Percentiles rank a stretch among this genome's conserved stretches.
Conservation (phyloP, 2,329 filamentous ascomycete genomes). For the Colletotrichum spinosum region DNA sequence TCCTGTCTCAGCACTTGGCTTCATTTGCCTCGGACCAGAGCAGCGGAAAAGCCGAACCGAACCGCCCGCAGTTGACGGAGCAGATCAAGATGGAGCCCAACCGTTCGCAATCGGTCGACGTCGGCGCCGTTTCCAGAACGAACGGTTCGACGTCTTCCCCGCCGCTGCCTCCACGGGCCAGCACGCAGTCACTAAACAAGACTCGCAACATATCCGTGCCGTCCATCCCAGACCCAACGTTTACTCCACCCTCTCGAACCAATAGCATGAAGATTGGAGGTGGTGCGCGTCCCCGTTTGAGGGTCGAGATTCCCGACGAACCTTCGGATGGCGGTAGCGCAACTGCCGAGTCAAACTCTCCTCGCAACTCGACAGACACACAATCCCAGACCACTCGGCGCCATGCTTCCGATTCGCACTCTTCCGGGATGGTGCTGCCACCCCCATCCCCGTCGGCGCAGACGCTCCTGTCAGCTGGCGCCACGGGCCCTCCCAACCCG, state of each 20-base stretch:
- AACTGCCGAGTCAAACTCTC: conserved; percentile 76
- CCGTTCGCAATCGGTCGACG: conserved; percentile 75
- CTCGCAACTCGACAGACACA: conserved; percentile 69
- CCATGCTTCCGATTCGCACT: conserved; percentile 64
- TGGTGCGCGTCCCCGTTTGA: conserved; percentile 83
- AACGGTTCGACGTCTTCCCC: conserved; percentile 66
- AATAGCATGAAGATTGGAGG: conserved; percentile 77
- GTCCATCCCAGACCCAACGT: conserved; percentile 71
- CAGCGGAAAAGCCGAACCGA: conserved; percentile 50
- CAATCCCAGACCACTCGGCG: conserved; percentile 67
- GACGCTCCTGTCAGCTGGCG: conserved; percentile 88
- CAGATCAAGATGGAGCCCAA: conserved; percentile 44
- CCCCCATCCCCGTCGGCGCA: conserved; percentile 92
- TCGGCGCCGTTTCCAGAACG: conserved; percentile 64
- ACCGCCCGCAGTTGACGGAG: conserved; percentile 36
- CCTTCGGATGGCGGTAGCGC: conserved; percentile 81
- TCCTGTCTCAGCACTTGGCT: conserved; percentile 85
- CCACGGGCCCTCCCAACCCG: conserved; percentile 92
- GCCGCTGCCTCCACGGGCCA: conserved; percentile 61
- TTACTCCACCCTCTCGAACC: conserved; percentile 80
- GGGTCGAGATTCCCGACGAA: conserved; percentile 95
- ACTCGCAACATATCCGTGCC: conserved; percentile 65
- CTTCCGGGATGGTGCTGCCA: conserved; percentile 79
- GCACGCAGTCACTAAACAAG: conserved; percentile 62
- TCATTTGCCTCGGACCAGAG: conserved; percentile 69